A percentile compares a stretch with the other conserved stretches of the same genome.
Evolutionary conservation across 2,329 filamentous ascomycete species (phyloP).

Genomic region (Anisogramma anomala): DNA sequence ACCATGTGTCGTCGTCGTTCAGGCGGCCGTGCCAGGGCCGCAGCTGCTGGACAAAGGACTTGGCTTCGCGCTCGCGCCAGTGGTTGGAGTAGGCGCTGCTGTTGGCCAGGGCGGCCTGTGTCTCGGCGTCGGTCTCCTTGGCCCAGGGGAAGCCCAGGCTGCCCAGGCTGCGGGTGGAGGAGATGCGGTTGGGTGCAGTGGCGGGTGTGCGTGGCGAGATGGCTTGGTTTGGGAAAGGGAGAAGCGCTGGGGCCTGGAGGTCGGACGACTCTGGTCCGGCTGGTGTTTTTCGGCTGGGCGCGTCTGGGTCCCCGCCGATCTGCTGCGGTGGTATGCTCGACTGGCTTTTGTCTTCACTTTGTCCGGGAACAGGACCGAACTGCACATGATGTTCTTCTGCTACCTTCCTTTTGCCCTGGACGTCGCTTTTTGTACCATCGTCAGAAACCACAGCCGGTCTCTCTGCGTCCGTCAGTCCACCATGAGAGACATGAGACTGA

Average conservation of each 20-base stretch:
- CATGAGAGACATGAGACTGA: background rate
- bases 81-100: constrained; percentile 54
- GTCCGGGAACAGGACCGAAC: constrained; percentile 33
- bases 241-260: background rate
- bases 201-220: background rate
- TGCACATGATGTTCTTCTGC: constrained; percentile 39
- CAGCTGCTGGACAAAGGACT: constrained; percentile 64
- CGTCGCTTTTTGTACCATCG: constrained; percentile 18
- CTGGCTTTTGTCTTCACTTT: background rate
- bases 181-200: constrained; percentile 6
- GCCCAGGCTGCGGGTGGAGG: constrained; percentile 7
- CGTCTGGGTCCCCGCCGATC: background rate
- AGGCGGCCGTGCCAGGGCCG: constrained; percentile 69
- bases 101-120: constrained; percentile 27
- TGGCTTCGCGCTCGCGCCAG: constrained; percentile 53
- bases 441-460: background rate
- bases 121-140: constrained; percentile 30
- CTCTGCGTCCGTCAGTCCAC: background rate
- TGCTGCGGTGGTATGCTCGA: background rate
- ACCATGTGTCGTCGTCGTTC: constrained; percentile 65
- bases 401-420: background rate
- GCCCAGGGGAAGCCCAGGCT: constrained; percentile 9
- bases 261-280: background rate
- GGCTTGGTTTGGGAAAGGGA: background rate
- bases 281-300: constrained; percentile 1